These are phyloP conservation scores for Brassica hybrid DNA, from an alignment of 441 rosid species.

Conservation along the genomic window DNA sequence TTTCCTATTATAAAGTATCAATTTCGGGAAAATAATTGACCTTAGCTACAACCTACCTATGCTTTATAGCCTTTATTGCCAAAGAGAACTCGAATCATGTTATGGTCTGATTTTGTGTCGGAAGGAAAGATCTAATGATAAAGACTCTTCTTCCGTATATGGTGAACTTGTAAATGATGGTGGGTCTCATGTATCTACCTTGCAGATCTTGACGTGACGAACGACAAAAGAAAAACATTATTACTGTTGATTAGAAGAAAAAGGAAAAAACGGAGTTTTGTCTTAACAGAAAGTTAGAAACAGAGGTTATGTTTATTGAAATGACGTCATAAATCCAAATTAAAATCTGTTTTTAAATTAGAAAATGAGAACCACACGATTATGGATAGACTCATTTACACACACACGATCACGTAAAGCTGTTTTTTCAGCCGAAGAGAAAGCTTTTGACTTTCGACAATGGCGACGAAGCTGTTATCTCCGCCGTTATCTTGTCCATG, in stretches of 20 bases:
- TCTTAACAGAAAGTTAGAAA: slow-evolving; percentile 12
- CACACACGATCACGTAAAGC: slow-evolving; percentile 37
- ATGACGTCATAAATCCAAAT: slow-evolving; percentile 29
- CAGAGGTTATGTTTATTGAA: neutral
- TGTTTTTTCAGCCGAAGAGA: neutral
- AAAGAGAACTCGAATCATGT: slow-evolving; percentile 30
- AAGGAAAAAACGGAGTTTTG: neutral
- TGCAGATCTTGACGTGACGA: slow-evolving; percentile 32
- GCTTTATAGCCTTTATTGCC: slow-evolving; percentile 34
- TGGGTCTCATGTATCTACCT: slow-evolving; percentile 35
- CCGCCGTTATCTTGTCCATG: slow-evolving; percentile 44
- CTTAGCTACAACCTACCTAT: slow-evolving; percentile 34
- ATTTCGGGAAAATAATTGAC: slow-evolving; percentile 34
- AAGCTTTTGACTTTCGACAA: slow-evolving; percentile 19
- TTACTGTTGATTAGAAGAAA: neutral
- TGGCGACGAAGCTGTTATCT: slow-evolving; percentile 45
- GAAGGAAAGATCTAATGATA: slow-evolving; percentile 38
- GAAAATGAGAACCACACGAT: slow-evolving; percentile 36
- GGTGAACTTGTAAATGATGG: slow-evolving; percentile 36
- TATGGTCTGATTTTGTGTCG: slow-evolving; percentile 44
- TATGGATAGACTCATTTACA: slow-evolving; percentile 33
- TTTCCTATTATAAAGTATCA: slow-evolving; percentile 23
- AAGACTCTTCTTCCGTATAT: slow-evolving; percentile 33
- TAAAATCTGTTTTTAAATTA: neutral
- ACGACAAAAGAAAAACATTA: neutral